phyloP scores from a whole-genome alignment of 73 alveolate genomes.

The Symbiodinium pilosum region DNA sequence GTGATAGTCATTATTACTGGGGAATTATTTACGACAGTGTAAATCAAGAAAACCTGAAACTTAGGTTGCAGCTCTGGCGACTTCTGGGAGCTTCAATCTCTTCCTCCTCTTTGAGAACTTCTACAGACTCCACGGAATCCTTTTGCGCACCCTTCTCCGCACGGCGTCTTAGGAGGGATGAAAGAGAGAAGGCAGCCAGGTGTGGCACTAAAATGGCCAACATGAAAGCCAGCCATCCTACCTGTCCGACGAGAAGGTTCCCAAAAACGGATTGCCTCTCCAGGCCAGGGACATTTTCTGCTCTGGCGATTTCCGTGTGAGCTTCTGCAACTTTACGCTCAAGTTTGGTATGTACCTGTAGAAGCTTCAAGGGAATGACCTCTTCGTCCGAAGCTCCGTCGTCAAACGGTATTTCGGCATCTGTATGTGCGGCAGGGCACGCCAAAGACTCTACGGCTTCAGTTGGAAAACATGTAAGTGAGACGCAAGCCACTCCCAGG shows the following conservation, averaged over 20 bases:
- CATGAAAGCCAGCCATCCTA: not conserved
- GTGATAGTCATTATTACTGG: too few species aligned
- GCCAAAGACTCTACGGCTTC: not conserved
- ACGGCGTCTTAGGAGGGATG: not conserved
- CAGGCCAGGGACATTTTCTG: not conserved
- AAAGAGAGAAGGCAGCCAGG: not conserved
- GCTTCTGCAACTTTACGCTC: not conserved
- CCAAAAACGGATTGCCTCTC: not conserved
- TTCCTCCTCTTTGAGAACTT: not conserved
- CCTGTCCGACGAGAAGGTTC: not conserved
- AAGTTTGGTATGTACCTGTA: not conserved
- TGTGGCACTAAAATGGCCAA: not conserved
- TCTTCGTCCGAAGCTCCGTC: not conserved
- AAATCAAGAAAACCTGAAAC: too few species aligned
- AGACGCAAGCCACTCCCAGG: constrained; percentile 1
- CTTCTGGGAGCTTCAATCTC: not conserved
- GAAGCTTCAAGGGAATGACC: not conserved
- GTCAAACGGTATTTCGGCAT: not conserved
- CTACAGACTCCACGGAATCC: too few species aligned
- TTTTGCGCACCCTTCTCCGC: too few species aligned
- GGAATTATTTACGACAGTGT: too few species aligned
- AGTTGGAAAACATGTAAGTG: not conserved
- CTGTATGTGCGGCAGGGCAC: not conserved
- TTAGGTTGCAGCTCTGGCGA: too few species aligned
- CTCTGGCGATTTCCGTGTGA: not conserved